Conservation (phyloP, 2,329 filamentous ascomycete genomes). For the Penicillium occitanis region DNA sequence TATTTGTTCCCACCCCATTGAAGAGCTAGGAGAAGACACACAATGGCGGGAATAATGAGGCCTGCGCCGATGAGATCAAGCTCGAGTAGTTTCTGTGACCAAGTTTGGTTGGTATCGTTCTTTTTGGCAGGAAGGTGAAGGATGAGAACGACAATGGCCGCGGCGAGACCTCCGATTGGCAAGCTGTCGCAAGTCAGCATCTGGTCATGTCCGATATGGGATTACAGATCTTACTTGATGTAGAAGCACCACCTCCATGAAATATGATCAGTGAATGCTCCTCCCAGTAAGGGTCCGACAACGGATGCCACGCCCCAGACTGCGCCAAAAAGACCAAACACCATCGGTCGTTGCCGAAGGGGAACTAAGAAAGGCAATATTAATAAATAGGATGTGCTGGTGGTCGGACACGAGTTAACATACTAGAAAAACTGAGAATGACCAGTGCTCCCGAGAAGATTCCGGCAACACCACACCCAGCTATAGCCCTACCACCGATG, state of each 20-base stretch:
- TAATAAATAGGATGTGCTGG: neutral
- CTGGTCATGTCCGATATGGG: neutral
- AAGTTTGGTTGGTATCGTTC: neutral
- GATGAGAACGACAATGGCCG: constrained; percentile 24
- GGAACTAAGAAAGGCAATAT: neutral
- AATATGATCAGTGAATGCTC: constrained; percentile 47
- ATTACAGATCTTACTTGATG: constrained; percentile 47
- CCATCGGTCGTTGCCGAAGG: constrained; percentile 14
- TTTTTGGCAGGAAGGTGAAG: constrained; percentile 2
- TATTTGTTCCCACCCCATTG: constrained; percentile 47
- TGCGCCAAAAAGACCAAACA: constrained; percentile 49
- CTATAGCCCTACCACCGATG: constrained; percentile 42
- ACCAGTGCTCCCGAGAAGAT: constrained; percentile 31
- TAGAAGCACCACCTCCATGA: constrained; percentile 49
- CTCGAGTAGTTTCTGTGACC: constrained; percentile 25
- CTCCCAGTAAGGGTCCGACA: constrained; percentile 50
- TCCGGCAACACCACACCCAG: constrained; percentile 37
- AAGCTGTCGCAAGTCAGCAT: constrained; percentile 20
- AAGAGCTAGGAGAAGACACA: constrained; percentile 48
- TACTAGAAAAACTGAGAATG: constrained; percentile 27
- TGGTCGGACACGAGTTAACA: neutral
- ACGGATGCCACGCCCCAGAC: constrained; percentile 53
- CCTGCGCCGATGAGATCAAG: constrained; percentile 48
- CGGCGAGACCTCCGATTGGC: constrained; percentile 31
- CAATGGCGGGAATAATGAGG: constrained; percentile 41